phyloP scores from a whole-genome alignment of 2,329 filamentous ascomycete genomes.

The Aureobasidium uvarum region DNA sequence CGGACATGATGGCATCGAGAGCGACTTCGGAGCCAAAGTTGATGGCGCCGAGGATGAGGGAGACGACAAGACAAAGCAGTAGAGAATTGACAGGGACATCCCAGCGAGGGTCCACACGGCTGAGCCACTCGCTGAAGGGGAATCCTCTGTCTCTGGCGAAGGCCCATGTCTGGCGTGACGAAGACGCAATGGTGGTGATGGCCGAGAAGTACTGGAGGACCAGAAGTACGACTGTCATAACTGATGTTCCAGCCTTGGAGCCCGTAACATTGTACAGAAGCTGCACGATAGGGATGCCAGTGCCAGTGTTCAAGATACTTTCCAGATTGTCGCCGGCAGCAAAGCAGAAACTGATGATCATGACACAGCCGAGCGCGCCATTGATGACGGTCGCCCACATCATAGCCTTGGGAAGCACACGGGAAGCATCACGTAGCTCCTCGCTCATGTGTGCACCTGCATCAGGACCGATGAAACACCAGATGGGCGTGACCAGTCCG shows the following conservation, averaged over 20 bases:
- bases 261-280: constrained; percentile 36
- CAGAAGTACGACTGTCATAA: constrained; percentile 37
- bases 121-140: constrained; percentile 39
- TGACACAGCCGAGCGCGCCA: constrained; percentile 37
- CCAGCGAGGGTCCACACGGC: constrained; percentile 33
- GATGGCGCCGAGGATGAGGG: constrained; percentile 42
- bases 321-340: constrained; percentile 33
- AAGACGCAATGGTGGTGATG: constrained; percentile 39
- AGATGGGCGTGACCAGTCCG: constrained; percentile 44
- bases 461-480: constrained; percentile 41
- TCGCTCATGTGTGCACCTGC: constrained; percentile 42
- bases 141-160: constrained; percentile 39
- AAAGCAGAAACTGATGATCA: constrained; percentile 43
- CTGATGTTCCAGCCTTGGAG: constrained; percentile 35
- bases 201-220: constrained; percentile 38
- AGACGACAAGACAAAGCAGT: constrained; percentile 36
- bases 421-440: constrained; percentile 42
- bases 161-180: constrained; percentile 39
- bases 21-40: constrained; percentile 45
- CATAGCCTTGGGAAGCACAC: constrained; percentile 47
- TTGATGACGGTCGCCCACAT: constrained; percentile 44
- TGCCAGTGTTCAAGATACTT: constrained; percentile 30
- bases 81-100: constrained; percentile 29
- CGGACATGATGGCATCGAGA: constrained; percentile 44
- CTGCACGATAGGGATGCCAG: constrained; percentile 36